phyloP scores from a whole-genome alignment of 2,329 filamentous ascomycete species.

The Neobulgaria alba region DNA sequence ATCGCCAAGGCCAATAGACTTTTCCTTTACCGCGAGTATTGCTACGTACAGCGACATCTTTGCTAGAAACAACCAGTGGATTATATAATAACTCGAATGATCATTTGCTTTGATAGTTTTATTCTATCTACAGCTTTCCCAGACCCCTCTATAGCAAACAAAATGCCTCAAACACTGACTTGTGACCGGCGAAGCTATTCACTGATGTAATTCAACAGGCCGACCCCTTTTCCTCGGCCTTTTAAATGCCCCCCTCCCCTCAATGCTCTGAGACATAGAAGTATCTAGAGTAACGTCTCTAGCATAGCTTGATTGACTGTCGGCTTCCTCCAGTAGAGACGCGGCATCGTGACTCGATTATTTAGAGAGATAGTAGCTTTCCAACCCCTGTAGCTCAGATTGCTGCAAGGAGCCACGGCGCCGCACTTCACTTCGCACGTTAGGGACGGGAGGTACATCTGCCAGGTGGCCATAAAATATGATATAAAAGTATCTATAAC shows the following conservation, averaged over 20 bases:
- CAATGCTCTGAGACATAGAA: constrained; percentile 12
- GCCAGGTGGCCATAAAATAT: constrained; percentile 35
- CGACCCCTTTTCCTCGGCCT: constrained; percentile 13
- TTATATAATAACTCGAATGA: too few species aligned
- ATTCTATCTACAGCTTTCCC: too few species aligned
- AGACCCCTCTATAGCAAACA: too few species aligned
- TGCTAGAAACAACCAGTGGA: too few species aligned
- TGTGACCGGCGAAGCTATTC: too few species aligned
- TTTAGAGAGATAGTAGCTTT: constrained; percentile 8
- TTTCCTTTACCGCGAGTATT: too few species aligned
- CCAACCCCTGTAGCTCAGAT: constrained; percentile 4
- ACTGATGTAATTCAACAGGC: constrained; percentile 9
- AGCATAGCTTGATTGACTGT: constrained; percentile 14
- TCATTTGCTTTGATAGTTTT: too few species aligned
- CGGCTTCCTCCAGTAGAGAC: constrained; percentile 9
- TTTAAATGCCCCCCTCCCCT: constrained; percentile 11
- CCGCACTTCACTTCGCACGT: constrained; percentile 40
- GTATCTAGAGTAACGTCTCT: constrained; percentile 14
- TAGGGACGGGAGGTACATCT: constrained; percentile 43
- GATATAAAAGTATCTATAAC: constrained; percentile 27
- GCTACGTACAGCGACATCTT: too few species aligned
- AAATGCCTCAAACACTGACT: constrained; percentile 10
- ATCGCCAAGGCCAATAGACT: too few species aligned
- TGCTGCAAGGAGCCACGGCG: constrained; percentile 20
- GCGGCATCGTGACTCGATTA: constrained; percentile 9